Conservation (phyloP, 768 basidiomycete genomes). For the Filobasidium floriforme region DNA sequence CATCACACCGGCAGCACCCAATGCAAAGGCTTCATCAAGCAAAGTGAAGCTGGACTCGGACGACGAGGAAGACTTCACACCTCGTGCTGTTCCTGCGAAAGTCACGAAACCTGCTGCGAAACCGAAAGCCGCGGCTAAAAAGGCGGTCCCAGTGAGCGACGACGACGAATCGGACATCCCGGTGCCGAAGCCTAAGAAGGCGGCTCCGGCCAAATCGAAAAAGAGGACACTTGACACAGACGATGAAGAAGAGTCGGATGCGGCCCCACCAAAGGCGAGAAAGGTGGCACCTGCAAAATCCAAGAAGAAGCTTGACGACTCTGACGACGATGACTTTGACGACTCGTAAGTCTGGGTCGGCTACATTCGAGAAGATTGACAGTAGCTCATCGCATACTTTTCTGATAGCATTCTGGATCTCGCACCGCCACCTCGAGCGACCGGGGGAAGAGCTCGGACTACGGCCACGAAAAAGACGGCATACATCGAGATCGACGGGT, state of each 20-base stretch:
- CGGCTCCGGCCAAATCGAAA: slow-evolving; percentile 25
- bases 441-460: background rate
- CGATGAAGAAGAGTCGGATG: slow-evolving; percentile 25
- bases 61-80: background rate
- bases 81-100: background rate
- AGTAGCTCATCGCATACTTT: background rate
- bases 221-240: slow-evolving; percentile 22
- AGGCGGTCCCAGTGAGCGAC: slow-evolving; percentile 11
- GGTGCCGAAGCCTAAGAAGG: slow-evolving; percentile 30
- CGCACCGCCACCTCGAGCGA: background rate
- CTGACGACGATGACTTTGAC: background rate
- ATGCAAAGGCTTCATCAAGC: slow-evolving; percentile 24
- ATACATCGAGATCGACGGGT: background rate
- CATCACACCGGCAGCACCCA: slow-evolving; percentile 23
- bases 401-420: slow-evolving; percentile 1
- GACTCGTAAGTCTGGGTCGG: slow-evolving; percentile 4
- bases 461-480: background rate
- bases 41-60: slow-evolving; percentile 23
- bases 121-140: slow-evolving; percentile 27
- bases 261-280: too few species aligned
- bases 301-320: too few species aligned
- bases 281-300: too few species aligned
- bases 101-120: slow-evolving; percentile 30
- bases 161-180: slow-evolving; percentile 23
- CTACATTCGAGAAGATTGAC: background rate